Evolutionary conservation across 1,284 basidiomycete species (phyloP), one percentile per base, ranked within the genome.

Genomic region (Spongispora temasekensis): DNA sequence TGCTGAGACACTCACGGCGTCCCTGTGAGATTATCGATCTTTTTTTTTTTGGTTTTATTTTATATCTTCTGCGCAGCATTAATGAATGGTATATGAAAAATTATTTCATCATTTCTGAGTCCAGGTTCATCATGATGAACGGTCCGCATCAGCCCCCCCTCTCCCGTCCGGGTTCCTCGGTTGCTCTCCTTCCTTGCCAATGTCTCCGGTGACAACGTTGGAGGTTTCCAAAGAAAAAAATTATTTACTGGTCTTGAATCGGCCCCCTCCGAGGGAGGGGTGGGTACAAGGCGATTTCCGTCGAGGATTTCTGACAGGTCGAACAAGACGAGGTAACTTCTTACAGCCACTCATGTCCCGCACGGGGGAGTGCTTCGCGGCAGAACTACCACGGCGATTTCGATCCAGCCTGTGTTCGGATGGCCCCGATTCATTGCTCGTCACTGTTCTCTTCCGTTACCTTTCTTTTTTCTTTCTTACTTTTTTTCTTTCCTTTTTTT

Each of bases 351-450:
- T 53, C 69, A 62, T 53, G 13, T 58, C 58, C 61, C 61, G 55
- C 58, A 51, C 10, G 19, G 27, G 25, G 40, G 34, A 54, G n/a
- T 56, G 63, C 68, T 71, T 71, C 69, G 67, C 68, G 71, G 69
- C 67, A 72, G 66, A 60, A 69, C 44, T 61, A 46, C 54, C n/a
- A 57, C 51, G 58, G 56, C 13, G 28, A 37, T 55, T 50, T n/a
- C n/a, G n/a, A n/a, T n/a, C n/a, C n/a, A n/a, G n/a, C n/a, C n/a
- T n/a, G n/a, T n/a, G n/a, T n/a, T n/a, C n/a, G n/a, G n/a, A n/a
- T n/a, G n/a, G n/a, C n/a, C n/a, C n/a, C n/a, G n/a, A n/a, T n/a
- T n/a, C n/a, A n/a, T n/a, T n/a, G 30, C 30, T 52, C 13, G 15
- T 15, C 25, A 5, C 17, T 42, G 40, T 21, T 17, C 44, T 7